Conservation (phyloP, 495 filamentous ascomycete genomes). For the Zalerion maritima region DNA sequence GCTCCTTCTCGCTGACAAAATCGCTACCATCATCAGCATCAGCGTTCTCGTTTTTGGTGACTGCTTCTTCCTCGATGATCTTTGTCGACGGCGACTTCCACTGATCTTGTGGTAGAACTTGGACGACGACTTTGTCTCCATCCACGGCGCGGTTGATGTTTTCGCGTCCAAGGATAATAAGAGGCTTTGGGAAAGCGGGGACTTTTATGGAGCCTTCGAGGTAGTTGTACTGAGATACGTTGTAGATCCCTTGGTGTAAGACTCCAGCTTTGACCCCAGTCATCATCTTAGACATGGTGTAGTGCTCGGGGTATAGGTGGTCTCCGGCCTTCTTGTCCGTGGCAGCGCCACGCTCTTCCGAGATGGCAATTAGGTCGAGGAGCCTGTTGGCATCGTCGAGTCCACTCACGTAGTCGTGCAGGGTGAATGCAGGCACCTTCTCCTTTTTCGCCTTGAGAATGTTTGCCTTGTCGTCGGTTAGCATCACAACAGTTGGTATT, state of each 20-base stretch:
- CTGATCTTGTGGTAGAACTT: slow-evolving; percentile 81
- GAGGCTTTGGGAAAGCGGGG: slow-evolving; percentile 71
- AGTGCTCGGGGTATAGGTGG: slow-evolving; percentile 70
- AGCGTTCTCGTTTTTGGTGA: slow-evolving; percentile 87
- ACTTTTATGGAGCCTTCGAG: slow-evolving; percentile 85
- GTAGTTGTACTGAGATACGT: slow-evolving; percentile 95
- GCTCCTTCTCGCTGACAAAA: slow-evolving; percentile 72
- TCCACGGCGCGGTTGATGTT: slow-evolving; percentile 91
- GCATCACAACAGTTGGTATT: slow-evolving; percentile 71
- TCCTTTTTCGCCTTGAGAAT: slow-evolving; percentile 68
- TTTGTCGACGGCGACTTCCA: slow-evolving; percentile 94
- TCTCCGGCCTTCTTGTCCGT: slow-evolving; percentile 48
- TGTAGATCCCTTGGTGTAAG: slow-evolving; percentile 87
- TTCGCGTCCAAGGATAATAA: slow-evolving; percentile 82
- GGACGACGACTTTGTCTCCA: slow-evolving; percentile 82
- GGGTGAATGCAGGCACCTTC: slow-evolving; percentile 46
- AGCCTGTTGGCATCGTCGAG: slow-evolving; percentile 71
- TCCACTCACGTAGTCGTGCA: slow-evolving; percentile 66
- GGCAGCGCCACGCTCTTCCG: slow-evolving; percentile 47
- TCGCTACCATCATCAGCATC: slow-evolving; percentile 50
- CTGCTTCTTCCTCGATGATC: slow-evolving; percentile 84
- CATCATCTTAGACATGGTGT: slow-evolving; percentile 82
- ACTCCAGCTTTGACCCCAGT: slow-evolving; percentile 76
- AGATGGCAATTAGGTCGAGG: slow-evolving; percentile 87
- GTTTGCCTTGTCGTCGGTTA: slow-evolving; percentile 85